Evolutionary conservation across 2,329 filamentous ascomycete species (phyloP), one percentile per base, ranked within the genome.

Genomic region (Zymoseptoria pseudotritici): DNA sequence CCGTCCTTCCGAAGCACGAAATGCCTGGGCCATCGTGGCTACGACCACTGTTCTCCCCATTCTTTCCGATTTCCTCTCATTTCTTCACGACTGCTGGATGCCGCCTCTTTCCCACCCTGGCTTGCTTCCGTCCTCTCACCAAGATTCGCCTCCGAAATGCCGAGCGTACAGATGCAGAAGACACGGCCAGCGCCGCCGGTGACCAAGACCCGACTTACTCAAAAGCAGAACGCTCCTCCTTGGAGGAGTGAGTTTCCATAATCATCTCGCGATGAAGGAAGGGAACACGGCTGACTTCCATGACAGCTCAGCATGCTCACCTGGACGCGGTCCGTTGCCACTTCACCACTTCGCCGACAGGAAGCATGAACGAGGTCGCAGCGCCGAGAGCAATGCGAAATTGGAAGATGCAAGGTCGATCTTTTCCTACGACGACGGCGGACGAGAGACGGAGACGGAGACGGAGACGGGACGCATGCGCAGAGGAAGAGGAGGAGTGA

Each of bases 161-260:
- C 66, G 24, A 64, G 59, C 20, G 63, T 51, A n/a, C n/a, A n/a
- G n/a, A n/a, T n/a, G n/a, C n/a, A n/a, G n/a, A n/a, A n/a, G n/a
- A n/a, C n/a, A n/a, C n/a, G n/a, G 31, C 26, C 55, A 21, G 58
- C 66, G 17, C 58, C 67, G 26, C 61, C 60, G 2, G 61, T 73
- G 11, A 74, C 69, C 53, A 67, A 67, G 50, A 70, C 69, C 8
- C 61, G 61, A n/a, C 61, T 71, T 50, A 65, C 63, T n/a, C 75
- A 77, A 58, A 71, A 74, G 56, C 78, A 80, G 62, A 81, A 79
- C 78, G 3, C 73, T 80, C 65, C 66, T 81, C 9, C 78, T 80
- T 64, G 73, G 77, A 50, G 75, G 76, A 19, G 76, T 79, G 62
- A 71, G 76, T 73, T 22, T 42, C 13, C n/a, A 46, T 46, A 3